Evolutionary conservation across 1,139 yeast species (phyloP), one percentile per base, ranked within the genome.

Genomic region (Pichia sp.): DNA sequence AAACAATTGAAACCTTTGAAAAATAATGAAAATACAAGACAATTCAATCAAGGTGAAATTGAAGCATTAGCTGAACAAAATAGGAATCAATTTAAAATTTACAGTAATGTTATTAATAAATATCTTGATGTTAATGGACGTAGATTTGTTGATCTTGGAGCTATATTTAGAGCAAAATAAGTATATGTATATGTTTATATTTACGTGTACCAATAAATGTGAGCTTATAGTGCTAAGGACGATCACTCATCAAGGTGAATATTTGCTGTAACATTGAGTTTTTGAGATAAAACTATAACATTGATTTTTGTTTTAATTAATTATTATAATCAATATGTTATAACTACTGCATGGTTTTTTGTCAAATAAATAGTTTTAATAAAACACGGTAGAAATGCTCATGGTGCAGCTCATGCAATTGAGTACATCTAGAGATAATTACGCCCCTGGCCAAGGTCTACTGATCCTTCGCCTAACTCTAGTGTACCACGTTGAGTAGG

Each of bases 71-170:
- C 85, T 1, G 96, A 85, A 56, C 94, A 84, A 55, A 88, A 88
- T 56, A 67, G 89, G 40, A 77, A 66, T 14, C 55, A 74, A 28
- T 83, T 89, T 55, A 71, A 62, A n/a, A 53, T 64, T 11, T 72
- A 78, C 49, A 69, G 74, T 39, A 66, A 67, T n/a, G 80, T 86
- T 6, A 82, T 84, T 1, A 75, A 77, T 49, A 80, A 80, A 61
- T 91, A 91, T 54, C 66, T 91, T 55, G 68, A 69, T 40, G 84
- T 84, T 50, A 84, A 94, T 63, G 97, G 96, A 11, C 80, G 96
- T 52, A 74, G 96, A 41, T 89, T 81, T 60, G 96, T 91, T 35
- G 86, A 86, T 56, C 80, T 91, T 86, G 80, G 81, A 8, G 68
- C 77, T 28, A 80, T 88, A 28, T 91, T 91, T 61, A 84, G 77